Percentiles rank a stretch among this genome's conserved stretches.
phyloP scores from a whole-genome alignment of 2,329 filamentous ascomycete genomes.

The Colletotrichum eremochloae region DNA sequence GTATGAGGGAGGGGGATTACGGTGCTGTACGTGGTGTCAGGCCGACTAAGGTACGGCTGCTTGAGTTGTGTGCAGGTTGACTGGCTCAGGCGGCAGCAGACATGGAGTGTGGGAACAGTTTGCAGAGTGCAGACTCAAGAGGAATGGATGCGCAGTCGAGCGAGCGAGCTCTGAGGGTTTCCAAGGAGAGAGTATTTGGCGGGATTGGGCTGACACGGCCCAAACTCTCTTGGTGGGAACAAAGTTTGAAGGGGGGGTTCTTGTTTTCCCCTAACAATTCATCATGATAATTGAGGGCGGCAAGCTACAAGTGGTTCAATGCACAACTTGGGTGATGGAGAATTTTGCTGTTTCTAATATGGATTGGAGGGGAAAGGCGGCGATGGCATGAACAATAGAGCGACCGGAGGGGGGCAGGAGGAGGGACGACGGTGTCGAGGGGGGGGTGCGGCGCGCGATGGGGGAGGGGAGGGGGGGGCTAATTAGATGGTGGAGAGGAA shows the following conservation, averaged over 20 bases:
- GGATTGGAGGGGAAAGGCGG: constrained; percentile 1
- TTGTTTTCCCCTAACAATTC: constrained; percentile 27
- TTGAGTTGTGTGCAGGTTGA: constrained; percentile 16
- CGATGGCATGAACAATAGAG: constrained; percentile 7
- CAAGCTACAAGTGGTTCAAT: neutral
- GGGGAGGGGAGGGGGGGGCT: constrained; percentile 1
- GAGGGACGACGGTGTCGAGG: constrained; percentile 9
- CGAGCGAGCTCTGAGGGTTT: constrained; percentile 16
- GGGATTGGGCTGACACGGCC: constrained; percentile 42
- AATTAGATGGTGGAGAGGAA: constrained; percentile 19
- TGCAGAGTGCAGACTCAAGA: constrained; percentile 15
- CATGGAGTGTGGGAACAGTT: constrained; percentile 7
- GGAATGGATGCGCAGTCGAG: constrained; percentile 21
- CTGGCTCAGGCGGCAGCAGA: constrained; percentile 16
- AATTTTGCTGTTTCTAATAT: neutral
- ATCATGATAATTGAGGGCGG: constrained; percentile 8
- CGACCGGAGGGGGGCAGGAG: neutral
- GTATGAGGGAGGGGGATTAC: neutral
- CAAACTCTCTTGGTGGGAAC: constrained; percentile 39
- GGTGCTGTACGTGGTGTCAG: neutral
- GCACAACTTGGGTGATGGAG: constrained; percentile 1
- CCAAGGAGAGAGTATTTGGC: constrained; percentile 36
- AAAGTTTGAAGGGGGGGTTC: constrained; percentile 24
- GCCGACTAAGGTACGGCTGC: constrained; percentile 3
- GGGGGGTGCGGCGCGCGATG: constrained; percentile 5